Percentiles rank a stretch among this genome's conserved stretches.
Evolutionary conservation across 768 basidiomycete genomes (phyloP).

Genomic region (Amanita inopinata): DNA sequence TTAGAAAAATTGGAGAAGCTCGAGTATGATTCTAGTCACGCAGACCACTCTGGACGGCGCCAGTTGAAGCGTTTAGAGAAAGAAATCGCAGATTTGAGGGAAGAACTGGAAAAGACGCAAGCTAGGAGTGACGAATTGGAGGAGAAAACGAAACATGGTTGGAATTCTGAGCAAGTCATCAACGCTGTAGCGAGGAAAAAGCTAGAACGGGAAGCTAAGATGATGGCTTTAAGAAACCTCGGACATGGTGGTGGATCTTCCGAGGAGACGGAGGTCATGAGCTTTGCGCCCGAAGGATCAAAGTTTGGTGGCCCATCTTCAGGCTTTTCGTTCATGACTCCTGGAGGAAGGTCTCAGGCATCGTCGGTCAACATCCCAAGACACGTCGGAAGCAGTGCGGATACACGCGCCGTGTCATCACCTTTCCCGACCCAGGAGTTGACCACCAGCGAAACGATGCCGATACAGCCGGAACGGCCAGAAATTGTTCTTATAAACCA

Average conservation of each 20-base stretch:
- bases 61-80: conserved; percentile 67
- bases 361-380: conserved; percentile 9
- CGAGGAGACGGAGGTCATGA: conserved; percentile 27
- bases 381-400: background rate
- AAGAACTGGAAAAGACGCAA: conserved; percentile 71
- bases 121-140: conserved; percentile 63
- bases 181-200: conserved; percentile 37
- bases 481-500: conserved; percentile 59
- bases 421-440: conserved; percentile 6
- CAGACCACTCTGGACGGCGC: conserved; percentile 59
- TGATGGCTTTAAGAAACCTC: conserved; percentile 40
- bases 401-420: background rate
- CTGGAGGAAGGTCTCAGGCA: conserved; percentile 15
- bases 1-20: conserved; percentile 65
- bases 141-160: conserved; percentile 45
- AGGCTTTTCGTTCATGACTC: conserved; percentile 20
- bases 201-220: conserved; percentile 42
- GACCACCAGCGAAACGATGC: background rate
- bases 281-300: conserved; percentile 56
- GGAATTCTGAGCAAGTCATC: conserved; percentile 29
- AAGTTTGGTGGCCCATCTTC: conserved; percentile 26
- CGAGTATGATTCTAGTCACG: conserved; percentile 55
- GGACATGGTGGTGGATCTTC: conserved; percentile 20
- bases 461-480: conserved; percentile 27
- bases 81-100: conserved; percentile 66